Conservation (phyloP, 768 basidiomycete species). For the Mycena indigotica region DNA sequence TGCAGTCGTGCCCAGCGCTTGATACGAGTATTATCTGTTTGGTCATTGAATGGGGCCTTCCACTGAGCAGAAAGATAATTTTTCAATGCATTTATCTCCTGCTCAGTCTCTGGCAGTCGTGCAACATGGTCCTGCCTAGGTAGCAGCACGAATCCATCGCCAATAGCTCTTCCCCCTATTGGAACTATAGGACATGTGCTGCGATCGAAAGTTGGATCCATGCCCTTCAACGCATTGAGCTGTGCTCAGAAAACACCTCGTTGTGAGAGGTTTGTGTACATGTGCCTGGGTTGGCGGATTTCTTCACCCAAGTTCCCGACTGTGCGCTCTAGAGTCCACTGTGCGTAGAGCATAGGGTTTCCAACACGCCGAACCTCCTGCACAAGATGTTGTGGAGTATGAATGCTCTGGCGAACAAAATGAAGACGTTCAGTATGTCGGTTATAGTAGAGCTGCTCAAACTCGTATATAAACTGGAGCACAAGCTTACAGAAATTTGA, state of each 20-base stretch:
- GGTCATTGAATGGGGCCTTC: background rate
- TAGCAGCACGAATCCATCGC: constrained; percentile 16
- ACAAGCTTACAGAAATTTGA: constrained; percentile 37
- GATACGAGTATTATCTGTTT: background rate
- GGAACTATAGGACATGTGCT: background rate
- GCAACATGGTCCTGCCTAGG: background rate
- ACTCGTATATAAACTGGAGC: constrained; percentile 26
- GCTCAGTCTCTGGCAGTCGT: background rate
- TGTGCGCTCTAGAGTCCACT: constrained; percentile 24
- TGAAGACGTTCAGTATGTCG: constrained; percentile 16
- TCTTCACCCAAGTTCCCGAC: constrained; percentile 20
- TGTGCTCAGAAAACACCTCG: constrained; percentile 13
- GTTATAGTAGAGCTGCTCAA: constrained; percentile 22
- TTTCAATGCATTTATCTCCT: background rate
- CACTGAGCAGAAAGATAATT: background rate
- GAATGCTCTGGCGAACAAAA: constrained; percentile 20
- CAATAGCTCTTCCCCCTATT: constrained; percentile 11
- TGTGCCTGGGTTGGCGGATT: constrained; percentile 16
- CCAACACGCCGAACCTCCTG: constrained; percentile 17
- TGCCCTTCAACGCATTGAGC: constrained; percentile 19
- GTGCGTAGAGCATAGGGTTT: constrained; percentile 6
- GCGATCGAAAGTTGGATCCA: constrained; percentile 11
- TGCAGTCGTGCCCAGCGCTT: constrained; percentile 36
- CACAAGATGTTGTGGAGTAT: constrained; percentile 14
- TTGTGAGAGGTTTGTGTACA: constrained; percentile 23